Percentiles rank a stretch among this genome's conserved stretches.
Conservation (phyloP, 2,329 filamentous ascomycete species). For the Claviceps monticola region DNA sequence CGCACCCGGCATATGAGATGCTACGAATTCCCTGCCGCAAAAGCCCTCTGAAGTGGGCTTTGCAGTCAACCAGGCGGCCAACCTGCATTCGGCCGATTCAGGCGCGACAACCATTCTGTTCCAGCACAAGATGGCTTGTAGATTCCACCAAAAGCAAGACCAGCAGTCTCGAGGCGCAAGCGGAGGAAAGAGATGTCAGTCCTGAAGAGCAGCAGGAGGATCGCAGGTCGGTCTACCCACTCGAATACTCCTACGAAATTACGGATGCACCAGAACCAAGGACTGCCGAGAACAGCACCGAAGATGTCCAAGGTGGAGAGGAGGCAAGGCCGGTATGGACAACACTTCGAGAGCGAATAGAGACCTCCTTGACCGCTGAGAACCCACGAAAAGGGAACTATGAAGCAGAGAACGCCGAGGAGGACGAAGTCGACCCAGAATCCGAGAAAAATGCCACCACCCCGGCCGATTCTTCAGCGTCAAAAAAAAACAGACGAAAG, state of each 20-base stretch:
- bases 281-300: background rate
- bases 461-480: background rate
- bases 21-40: conserved; percentile 14
- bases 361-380: conserved; percentile 2
- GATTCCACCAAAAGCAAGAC: background rate
- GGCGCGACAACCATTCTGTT: background rate
- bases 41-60: conserved; percentile 7
- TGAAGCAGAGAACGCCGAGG: conserved; percentile 1
- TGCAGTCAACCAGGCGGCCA: background rate
- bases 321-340: conserved; percentile 14
- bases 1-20: conserved; percentile 12
- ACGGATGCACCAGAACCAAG: background rate
- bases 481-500: background rate
- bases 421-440: background rate
- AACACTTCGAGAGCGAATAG: conserved; percentile 15
- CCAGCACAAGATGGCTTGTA: background rate
- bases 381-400: background rate
- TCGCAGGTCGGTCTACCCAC: background rate
- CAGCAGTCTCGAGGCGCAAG: background rate
- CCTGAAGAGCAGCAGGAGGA: background rate
- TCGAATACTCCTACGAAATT: background rate
- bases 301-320: background rate
- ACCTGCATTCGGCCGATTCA: background rate
- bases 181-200: background rate
- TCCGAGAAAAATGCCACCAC: background rate